phyloP scores from a whole-genome alignment of 2,329 filamentous ascomycete species.

The Colletotrichum sansevieriae region DNA sequence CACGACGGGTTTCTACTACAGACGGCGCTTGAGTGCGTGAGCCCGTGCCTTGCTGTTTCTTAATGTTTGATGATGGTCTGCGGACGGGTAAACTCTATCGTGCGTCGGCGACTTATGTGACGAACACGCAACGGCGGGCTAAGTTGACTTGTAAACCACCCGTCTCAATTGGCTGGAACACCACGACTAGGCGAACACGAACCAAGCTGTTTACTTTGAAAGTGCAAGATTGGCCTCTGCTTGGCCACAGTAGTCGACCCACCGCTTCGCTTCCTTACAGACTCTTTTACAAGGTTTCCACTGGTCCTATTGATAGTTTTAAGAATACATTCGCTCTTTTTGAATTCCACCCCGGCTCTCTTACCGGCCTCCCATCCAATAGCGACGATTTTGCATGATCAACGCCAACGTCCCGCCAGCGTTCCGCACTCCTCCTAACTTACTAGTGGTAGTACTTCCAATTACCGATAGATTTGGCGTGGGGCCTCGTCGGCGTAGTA shows the following conservation, averaged over 20 bases:
- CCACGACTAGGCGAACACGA: neutral
- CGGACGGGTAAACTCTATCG: neutral
- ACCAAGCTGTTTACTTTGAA: neutral
- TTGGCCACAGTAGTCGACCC: neutral
- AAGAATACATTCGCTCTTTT: neutral
- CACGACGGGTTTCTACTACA: no score
- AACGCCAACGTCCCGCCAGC: neutral
- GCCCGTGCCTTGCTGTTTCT: no score
- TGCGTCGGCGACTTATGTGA: neutral
- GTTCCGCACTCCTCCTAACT: neutral
- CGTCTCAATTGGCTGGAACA: neutral
- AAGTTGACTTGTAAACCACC: neutral
- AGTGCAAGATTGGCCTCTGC: neutral
- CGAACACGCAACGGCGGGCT: neutral
- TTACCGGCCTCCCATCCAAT: neutral
- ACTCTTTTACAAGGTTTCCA: neutral
- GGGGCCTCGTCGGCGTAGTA: constrained; percentile 59
- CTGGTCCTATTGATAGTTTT: neutral
- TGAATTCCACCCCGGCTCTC: constrained; percentile 5
- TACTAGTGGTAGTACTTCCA: neutral
- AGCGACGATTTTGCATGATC: neutral
- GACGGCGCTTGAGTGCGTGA: no score
- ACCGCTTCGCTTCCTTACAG: neutral
- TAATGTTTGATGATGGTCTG: neutral
- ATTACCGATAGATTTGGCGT: constrained; percentile 53